Conservation (phyloP, 73 alveolate species). For the Stentor roeselii region DNA sequence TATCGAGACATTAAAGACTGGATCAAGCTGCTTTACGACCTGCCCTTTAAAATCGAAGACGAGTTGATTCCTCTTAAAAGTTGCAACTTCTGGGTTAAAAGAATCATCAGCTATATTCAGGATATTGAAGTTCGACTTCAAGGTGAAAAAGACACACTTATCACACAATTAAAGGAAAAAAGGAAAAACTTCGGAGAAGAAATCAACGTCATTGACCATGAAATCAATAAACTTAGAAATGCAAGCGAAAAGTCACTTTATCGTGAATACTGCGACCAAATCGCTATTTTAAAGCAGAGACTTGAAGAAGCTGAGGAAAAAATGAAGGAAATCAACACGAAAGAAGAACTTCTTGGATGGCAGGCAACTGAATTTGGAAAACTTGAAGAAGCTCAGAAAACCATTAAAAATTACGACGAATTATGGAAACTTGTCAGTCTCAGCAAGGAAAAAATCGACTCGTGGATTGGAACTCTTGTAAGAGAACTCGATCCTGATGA, state of each 20-base stretch:
- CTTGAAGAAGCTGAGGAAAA: conserved; percentile 53
- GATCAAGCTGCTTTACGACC: conserved; percentile 67
- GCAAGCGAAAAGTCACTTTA: neutral
- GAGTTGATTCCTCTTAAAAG: conserved; percentile 35
- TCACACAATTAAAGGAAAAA: conserved; percentile 36
- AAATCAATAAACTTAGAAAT: conserved; percentile 16
- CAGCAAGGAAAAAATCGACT: conserved; percentile 32
- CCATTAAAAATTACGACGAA: conserved; percentile 71
- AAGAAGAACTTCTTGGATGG: conserved; percentile 79
- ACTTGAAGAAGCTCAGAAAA: conserved; percentile 62
- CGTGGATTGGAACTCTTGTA: conserved; percentile 54
- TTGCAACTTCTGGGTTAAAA: conserved; percentile 35
- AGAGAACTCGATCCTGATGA: conserved; percentile 75
- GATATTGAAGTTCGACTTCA: conserved; percentile 37
- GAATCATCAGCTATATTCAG: conserved; percentile 39
- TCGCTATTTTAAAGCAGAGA: conserved; percentile 34
- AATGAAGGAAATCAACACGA: conserved; percentile 69
- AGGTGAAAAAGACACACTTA: conserved; percentile 50
- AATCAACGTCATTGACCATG: conserved; percentile 19
- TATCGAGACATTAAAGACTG: conserved; percentile 71
- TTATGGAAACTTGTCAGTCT: conserved; percentile 72
- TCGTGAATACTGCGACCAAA: conserved; percentile 34
- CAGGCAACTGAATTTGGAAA: conserved; percentile 66
- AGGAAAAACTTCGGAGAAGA: conserved; percentile 50
- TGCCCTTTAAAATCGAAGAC: conserved; percentile 39